Evolutionary conservation across 2,329 filamentous ascomycete genomes (phyloP).

Genomic region (Ceratocystis cubensis): DNA sequence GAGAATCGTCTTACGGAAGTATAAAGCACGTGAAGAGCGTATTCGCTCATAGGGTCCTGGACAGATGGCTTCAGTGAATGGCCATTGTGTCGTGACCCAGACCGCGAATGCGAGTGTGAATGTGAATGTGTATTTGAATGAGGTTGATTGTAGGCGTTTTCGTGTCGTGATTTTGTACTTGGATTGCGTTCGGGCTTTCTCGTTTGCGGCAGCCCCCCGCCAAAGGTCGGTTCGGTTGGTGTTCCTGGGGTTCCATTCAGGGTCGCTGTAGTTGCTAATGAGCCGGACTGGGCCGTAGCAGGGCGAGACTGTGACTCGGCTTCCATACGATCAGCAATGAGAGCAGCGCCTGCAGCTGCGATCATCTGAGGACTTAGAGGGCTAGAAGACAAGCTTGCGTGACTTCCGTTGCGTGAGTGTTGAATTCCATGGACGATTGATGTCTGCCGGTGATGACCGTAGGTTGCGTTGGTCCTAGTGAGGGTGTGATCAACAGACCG

Average conservation of each 20-base stretch:
- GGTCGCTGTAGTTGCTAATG: slow-evolving; percentile 34
- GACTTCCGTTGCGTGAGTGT: slow-evolving; percentile 81
- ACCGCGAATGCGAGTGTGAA: slow-evolving; percentile 48
- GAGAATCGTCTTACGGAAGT: slow-evolving; percentile 53
- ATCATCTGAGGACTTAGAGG: slow-evolving; percentile 83
- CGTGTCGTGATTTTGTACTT: slow-evolving; percentile 51
- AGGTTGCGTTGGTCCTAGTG: slow-evolving; percentile 40
- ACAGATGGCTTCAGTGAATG: slow-evolving; percentile 42
- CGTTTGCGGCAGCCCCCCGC: slow-evolving; percentile 31
- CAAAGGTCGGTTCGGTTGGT: slow-evolving; percentile 34
- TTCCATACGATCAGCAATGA: slow-evolving; percentile 41
- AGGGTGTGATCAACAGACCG: slow-evolving; percentile 32
- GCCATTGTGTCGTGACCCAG: slow-evolving; percentile 47
- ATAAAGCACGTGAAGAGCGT: slow-evolving; percentile 90
- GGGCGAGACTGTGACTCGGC: slow-evolving; percentile 32
- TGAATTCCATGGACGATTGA: slow-evolving; percentile 96
- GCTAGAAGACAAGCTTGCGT: slow-evolving; percentile 64
- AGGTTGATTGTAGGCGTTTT: slow-evolving; percentile 53
- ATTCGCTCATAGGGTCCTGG: slow-evolving; percentile 90
- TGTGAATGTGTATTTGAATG: too few relatives aligned
- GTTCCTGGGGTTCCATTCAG: slow-evolving; percentile 29
- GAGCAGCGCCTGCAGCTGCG: slow-evolving; percentile 49
- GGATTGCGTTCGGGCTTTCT: slow-evolving; percentile 49
- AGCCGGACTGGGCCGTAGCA: slow-evolving; percentile 28
- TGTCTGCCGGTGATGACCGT: slow-evolving; percentile 90